Evolutionary conservation across 2,329 filamentous ascomycete species (phyloP).

Genomic region (Colletotrichum euphorbiae): DNA sequence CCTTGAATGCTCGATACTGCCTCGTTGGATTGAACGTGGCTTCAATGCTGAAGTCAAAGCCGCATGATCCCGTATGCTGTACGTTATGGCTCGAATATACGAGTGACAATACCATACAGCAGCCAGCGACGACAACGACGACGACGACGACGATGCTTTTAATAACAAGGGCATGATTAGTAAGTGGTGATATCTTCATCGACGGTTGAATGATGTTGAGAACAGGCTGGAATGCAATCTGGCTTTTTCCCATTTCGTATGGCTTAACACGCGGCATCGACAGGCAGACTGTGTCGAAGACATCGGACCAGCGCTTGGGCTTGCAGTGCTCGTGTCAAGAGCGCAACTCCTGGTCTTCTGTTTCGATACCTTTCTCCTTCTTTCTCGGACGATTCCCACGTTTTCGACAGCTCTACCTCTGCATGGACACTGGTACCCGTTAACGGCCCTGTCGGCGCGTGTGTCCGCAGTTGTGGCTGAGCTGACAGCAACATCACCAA

Average conservation of each 20-base stretch:
- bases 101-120: too few species aligned
- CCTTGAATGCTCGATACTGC: too few species aligned
- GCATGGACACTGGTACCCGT: neutral
- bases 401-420: neutral
- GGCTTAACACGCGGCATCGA: neutral
- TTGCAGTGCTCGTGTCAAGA: neutral
- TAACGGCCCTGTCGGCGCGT: constrained; percentile 3
- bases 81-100: too few species aligned
- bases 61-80: too few species aligned
- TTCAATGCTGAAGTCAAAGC: too few species aligned
- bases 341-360: neutral
- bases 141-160: neutral
- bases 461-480: constrained; percentile 18
- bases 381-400: neutral
- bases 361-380: neutral
- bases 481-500: neutral
- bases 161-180: neutral
- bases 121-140: too few species aligned
- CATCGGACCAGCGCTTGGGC: constrained; percentile 9
- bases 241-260: neutral
- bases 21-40: too few species aligned
- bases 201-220: neutral
- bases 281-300: constrained; percentile 3
- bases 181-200: too few species aligned
- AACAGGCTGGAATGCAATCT: neutral